A percentile compares a stretch with the other conserved stretches of the same genome.
phyloP scores from a whole-genome alignment of 345 rosid genomes.

The Dovyalis caffra region DNA sequence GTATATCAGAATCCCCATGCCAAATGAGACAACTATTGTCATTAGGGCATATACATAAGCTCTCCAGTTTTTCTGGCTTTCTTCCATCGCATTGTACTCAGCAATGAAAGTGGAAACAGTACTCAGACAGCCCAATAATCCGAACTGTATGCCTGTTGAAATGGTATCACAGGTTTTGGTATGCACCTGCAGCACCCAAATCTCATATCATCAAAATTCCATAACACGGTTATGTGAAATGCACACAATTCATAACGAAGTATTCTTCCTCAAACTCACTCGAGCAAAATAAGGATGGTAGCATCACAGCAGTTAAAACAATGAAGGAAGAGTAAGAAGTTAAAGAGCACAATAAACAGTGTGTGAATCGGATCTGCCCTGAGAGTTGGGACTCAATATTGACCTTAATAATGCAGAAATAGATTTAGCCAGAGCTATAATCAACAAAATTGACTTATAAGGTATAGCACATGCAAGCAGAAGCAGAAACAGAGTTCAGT shows the following conservation, averaged over 20 bases:
- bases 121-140: conserved; percentile 79
- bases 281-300: background rate
- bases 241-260: background rate
- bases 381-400: too few species aligned
- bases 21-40: conserved; percentile 48
- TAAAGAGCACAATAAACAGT: background rate
- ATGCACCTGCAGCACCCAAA: conserved; percentile 44
- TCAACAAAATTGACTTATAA: background rate
- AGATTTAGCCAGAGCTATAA: background rate
- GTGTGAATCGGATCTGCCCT: background rate
- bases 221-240: too few species aligned
- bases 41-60: conserved; percentile 62
- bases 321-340: background rate
- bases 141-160: conserved; percentile 61
- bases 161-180: conserved; percentile 47
- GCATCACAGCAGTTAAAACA: background rate
- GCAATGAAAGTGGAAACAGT: conserved; percentile 90
- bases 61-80: conserved; percentile 62
- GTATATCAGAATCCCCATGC: conserved; percentile 54
- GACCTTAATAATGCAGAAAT: background rate
- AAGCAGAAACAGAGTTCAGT: background rate
- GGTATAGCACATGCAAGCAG: background rate
- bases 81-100: conserved; percentile 87
- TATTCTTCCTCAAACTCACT: background rate
- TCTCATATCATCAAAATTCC: background rate